Conservation (phyloP, 164 flowering plant species). For the Vitis cinerea region DNA sequence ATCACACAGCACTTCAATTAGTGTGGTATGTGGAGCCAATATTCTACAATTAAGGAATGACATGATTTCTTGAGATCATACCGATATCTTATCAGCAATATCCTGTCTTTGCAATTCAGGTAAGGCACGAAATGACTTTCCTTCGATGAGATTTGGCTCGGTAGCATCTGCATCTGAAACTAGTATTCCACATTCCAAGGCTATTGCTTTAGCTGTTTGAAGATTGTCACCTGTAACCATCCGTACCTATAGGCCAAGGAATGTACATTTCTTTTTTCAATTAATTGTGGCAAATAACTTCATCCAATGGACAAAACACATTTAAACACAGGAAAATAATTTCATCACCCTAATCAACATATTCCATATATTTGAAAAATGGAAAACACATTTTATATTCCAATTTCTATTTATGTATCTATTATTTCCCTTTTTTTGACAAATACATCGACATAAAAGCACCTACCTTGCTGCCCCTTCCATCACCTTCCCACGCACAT, state of each 20-base stretch:
- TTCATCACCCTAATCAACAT: too few relatives aligned
- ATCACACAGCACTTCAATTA: constrained; percentile 1
- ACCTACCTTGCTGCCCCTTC: too few relatives aligned
- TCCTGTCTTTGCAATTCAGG: constrained; percentile 51
- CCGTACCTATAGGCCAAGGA: constrained; percentile 54
- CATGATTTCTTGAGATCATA: constrained; percentile 25
- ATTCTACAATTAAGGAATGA: not conserved
- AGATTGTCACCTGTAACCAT: constrained; percentile 98
- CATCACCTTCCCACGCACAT: too few relatives aligned
- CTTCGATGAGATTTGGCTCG: constrained; percentile 77
- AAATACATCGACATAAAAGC: too few relatives aligned
- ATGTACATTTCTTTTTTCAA: too few relatives aligned
- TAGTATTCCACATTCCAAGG: constrained; percentile 91
- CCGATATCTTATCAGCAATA: constrained; percentile 68
- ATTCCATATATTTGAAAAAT: too few relatives aligned
- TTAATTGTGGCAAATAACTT: too few relatives aligned
- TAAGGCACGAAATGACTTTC: constrained; percentile 59
- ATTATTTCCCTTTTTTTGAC: too few relatives aligned
- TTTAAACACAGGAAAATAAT: too few relatives aligned
- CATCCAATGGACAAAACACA: too few relatives aligned
- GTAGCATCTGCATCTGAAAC: constrained; percentile 50
- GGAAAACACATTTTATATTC: too few relatives aligned
- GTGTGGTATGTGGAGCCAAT: not conserved
- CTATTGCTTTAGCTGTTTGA: constrained; percentile 93
- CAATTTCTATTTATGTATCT: too few relatives aligned